Percentiles rank a stretch among this genome's conserved stretches.
Conservation (phyloP, 1,284 basidiomycete genomes). For the Tilletia horrida region DNA sequence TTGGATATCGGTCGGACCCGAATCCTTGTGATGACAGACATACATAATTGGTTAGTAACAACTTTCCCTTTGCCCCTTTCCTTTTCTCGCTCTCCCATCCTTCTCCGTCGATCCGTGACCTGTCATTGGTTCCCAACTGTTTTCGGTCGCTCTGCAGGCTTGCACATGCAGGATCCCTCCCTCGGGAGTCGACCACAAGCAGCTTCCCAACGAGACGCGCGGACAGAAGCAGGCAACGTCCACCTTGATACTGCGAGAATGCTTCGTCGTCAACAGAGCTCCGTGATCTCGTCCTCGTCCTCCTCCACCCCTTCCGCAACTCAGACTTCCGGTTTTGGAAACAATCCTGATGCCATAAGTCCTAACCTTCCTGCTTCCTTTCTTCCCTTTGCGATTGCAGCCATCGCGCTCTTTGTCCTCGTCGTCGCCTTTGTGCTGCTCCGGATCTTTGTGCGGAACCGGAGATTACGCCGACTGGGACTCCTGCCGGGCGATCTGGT, state of each 20-base stretch:
- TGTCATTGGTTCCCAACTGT: background rate
- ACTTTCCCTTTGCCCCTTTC: constrained; percentile 19
- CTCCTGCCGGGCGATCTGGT: constrained; percentile 37
- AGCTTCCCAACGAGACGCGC: background rate
- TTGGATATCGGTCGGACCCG: too few species aligned
- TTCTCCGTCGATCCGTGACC: background rate
- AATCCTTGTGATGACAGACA: constrained; percentile 25
- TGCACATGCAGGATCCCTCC: background rate
- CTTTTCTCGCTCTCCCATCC: background rate
- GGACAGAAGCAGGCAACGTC: background rate
- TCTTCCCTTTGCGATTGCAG: constrained; percentile 39
- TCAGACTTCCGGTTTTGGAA: too few species aligned
- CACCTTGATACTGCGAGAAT: background rate
- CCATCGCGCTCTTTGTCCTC: constrained; percentile 49
- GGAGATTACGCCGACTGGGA: constrained; percentile 41
- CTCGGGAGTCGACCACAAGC: background rate
- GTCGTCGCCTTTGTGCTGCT: constrained; percentile 49
- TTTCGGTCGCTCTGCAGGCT: background rate
- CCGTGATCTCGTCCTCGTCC: too few species aligned
- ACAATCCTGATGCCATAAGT: background rate
- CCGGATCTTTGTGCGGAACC: constrained; percentile 46
- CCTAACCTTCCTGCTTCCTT: constrained; percentile 32
- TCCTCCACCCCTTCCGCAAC: too few species aligned
- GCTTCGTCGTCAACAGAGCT: background rate
- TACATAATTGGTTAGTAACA: constrained; percentile 45